Evolutionary conservation across 176 grass and related monocot genomes (phyloP).

Genomic region (Oryza meyeriana): DNA sequence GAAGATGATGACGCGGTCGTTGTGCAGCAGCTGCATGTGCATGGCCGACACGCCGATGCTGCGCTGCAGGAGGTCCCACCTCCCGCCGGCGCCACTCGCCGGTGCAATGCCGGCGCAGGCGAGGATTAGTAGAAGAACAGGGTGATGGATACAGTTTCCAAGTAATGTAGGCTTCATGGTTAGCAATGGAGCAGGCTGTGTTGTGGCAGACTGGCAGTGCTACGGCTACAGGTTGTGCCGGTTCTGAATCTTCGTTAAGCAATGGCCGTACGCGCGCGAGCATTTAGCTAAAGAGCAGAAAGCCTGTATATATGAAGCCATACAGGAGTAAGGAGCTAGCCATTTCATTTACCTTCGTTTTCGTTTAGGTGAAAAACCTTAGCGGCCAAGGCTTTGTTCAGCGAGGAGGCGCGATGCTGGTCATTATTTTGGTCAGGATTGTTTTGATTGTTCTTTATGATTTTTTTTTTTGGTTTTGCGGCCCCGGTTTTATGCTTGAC

Average conservation of each 20-base stretch:
- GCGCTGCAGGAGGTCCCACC: slow-evolving; percentile 67
- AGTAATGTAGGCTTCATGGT: slow-evolving; percentile 24
- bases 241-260: not conserved
- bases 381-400: not conserved
- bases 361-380: not conserved
- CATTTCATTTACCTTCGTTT: not conserved
- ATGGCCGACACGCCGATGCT: slow-evolving; percentile 84
- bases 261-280: not conserved
- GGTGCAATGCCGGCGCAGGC: not conserved
- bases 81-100: slow-evolving; percentile 32
- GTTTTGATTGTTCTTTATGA: not conserved
- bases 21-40: slow-evolving; percentile 94
- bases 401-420: not conserved
- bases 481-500: not conserved
- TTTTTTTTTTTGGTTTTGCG: not conserved
- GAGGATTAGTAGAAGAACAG: slow-evolving; percentile 4
- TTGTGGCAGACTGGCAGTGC: not conserved
- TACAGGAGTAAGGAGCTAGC: not conserved
- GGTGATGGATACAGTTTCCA: not conserved
- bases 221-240: not conserved
- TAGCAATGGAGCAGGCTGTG: not conserved
- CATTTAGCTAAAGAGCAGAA: slow-evolving; percentile 13
- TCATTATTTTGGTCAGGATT: not conserved
- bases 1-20: slow-evolving; percentile 73
- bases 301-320: not conserved